Base-by-base conservation (phyloP, 1,284 basidiomycete genomes). In the Lentinula novae-zelandiae region DNA sequence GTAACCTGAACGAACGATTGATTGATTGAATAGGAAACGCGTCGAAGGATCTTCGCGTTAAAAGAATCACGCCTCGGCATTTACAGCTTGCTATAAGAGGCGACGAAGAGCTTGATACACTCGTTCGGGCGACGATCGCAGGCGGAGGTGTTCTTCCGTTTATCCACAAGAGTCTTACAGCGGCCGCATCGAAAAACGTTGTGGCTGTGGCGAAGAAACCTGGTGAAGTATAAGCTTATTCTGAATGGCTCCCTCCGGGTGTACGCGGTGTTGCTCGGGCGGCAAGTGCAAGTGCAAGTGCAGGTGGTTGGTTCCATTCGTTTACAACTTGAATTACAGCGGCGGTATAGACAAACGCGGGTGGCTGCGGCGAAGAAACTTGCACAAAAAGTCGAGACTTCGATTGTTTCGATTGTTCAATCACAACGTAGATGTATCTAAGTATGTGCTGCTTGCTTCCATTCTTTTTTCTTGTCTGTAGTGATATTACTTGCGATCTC, bases 11-110 rank as follows among this genome's bases (percentile, higher is more conserved):
- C 27, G 27, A 27, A 27, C 27, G 3, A 27, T 27, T 4, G 27
- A 27, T 27, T 4, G 27, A 27, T 27, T 15, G 22, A 12, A 5
- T 50, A 94, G 96, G 96, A 48, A 98, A 98, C 75, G 96, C 96
- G 27, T 96, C 95, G 9, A 97, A 97, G 73, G 96, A 98, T 78
- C 83, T 98, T 42, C 87, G 91, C 58, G 94, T 97, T 50, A 98
- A 98, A 78, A 93, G 96, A 73, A 97, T 98, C 74, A 97, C 94
- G 0, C 96, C 96, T 20, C 91, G 93, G 66, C 94, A 96, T 76
- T 75, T 96, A 67, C 93, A 96, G 73, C 84, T 95, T 33, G 94
- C 96, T 38, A 98, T 98, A 67, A 92, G 96, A 64, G 96, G 96
- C 56, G 96, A 98, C 74, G 95, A 98, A 72, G 96, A 93, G 70